Conservation (phyloP, 2,329 filamentous ascomycete species). For the Teratosphaeria nubilosa region DNA sequence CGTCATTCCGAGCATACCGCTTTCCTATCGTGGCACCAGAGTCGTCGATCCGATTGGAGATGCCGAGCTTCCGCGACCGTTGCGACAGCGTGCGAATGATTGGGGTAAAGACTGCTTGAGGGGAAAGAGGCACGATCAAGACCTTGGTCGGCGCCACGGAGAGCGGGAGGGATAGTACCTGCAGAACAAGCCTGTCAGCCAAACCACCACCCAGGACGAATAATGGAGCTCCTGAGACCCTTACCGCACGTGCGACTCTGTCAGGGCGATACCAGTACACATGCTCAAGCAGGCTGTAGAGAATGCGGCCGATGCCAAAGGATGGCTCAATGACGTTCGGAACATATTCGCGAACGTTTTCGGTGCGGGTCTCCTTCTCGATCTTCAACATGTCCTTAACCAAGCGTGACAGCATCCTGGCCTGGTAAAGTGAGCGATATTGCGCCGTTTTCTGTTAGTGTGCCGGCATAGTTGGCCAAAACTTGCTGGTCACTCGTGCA, state of each 20-base stretch:
- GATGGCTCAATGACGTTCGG: conserved; percentile 86
- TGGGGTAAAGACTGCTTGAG: conserved; percentile 68
- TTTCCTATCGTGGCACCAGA: conserved; percentile 89
- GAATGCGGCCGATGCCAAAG: conserved; percentile 89
- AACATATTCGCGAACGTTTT: conserved; percentile 81
- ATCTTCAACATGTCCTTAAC: conserved; percentile 72
- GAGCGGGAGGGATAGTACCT: conserved; percentile 65
- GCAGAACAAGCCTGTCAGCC: conserved; percentile 5
- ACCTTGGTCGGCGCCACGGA: conserved; percentile 86
- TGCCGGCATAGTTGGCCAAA: conserved; percentile 66
- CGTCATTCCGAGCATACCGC: conserved; percentile 88
- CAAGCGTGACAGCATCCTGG: conserved; percentile 58
- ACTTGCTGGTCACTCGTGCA: conserved; percentile 67
- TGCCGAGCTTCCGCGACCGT: conserved; percentile 62
- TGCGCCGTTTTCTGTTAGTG: conserved; percentile 63
- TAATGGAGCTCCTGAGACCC: conserved; percentile 27
- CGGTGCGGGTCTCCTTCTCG: conserved; percentile 69
- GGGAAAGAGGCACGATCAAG: conserved; percentile 78
- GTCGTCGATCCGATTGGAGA: conserved; percentile 81
- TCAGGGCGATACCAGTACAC: conserved; percentile 83
- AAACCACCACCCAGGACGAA: background rate
- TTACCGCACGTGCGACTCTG: conserved; percentile 77
- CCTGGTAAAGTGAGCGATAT: conserved; percentile 64
- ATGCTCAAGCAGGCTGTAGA: conserved; percentile 91
- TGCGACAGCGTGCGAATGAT: conserved; percentile 61